phyloP scores from a whole-genome alignment of 352 stramenopile genomes.

The Phytophthora constricta region DNA sequence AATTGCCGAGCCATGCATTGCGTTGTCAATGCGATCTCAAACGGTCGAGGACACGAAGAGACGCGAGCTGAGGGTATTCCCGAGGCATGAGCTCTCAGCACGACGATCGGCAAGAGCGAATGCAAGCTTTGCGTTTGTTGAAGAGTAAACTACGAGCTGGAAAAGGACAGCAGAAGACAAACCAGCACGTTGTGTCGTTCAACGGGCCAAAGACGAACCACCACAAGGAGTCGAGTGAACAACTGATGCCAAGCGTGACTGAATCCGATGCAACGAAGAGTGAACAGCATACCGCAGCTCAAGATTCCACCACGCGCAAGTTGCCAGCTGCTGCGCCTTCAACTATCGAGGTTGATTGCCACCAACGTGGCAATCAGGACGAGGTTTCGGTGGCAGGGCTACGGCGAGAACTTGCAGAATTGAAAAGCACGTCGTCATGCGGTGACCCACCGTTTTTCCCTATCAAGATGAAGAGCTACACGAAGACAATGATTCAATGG shows the following conservation, averaged over 20 bases:
- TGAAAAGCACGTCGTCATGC: slow-evolving; percentile 1
- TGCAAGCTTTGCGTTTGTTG: slow-evolving; percentile 30
- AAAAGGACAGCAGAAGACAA: slow-evolving; percentile 16
- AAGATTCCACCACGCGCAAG: background rate
- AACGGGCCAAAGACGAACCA: slow-evolving; percentile 20
- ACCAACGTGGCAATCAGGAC: slow-evolving; percentile 25
- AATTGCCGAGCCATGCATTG: slow-evolving; percentile 12
- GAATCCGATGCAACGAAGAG: background rate
- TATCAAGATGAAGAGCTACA: slow-evolving; percentile 33
- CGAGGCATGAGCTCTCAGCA: background rate
- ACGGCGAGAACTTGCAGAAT: slow-evolving; percentile 4
- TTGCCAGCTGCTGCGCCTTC: slow-evolving; percentile 15
- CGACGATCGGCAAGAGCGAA: slow-evolving; percentile 5
- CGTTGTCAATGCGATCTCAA: background rate
- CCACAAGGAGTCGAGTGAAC: slow-evolving; percentile 12
- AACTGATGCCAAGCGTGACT: background rate
- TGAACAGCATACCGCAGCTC: slow-evolving; percentile 1
- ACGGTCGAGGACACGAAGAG: slow-evolving; percentile 10
- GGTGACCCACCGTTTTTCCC: background rate
- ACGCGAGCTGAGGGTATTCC: slow-evolving; percentile 3
- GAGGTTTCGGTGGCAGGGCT: slow-evolving; percentile 22
- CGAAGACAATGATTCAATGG: slow-evolving; percentile 69
- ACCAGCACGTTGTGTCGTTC: background rate
- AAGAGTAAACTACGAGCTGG: slow-evolving; percentile 34
- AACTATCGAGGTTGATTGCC: slow-evolving; percentile 7